Base-by-base conservation (phyloP, 345 rosid genomes). In the Citrus reticulata region DNA sequence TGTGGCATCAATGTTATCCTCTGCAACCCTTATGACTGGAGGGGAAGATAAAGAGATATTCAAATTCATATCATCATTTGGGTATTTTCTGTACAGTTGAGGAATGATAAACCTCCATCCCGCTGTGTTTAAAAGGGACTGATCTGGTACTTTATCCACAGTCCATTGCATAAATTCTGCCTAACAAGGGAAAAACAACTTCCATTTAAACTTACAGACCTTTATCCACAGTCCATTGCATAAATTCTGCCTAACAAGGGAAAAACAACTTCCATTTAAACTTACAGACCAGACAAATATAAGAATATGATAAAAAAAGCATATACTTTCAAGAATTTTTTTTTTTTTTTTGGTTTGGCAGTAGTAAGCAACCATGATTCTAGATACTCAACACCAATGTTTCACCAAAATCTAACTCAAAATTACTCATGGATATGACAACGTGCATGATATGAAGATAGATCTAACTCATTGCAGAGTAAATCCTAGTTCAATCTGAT, bases 141-240 rank as follows among this genome's bases (percentile, higher is more conserved):
- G 96, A 58, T 90, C 97, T 16, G 98, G 99, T 75, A 93, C 70
- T 86, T 91, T 87, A 83, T 96, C 97, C 84, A 96, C 97, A 65
- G 88, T 80, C 97, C 97, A 96, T 81, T 88, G 91, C 98, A 93
- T 88, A 84, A 91, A 95, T 46, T 90, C 89, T 72, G 99, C 97
- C 98, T 93, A 90, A 77, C 73, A 73, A 87, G 79, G 25, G 58
- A 83, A 84, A 32, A 42, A 57, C 71, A 74, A 35, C 40, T 70
- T 67, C 27, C 73, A 70, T 75, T 63, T 70, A 69, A 37, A 55
- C 68, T 72, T 74, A 68, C 54, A n/a, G 69, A 7, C 72, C 49
- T 86, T 91, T 87, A 83, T 96, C 97, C 84, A 96, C 97, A 65
- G 88, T 80, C 97, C 97, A 96, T 81, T 88, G 91, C 98, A 93